A percentile compares a stretch with the other conserved stretches of the same genome.
phyloP scores from a whole-genome alignment of 768 basidiomycete species.

The Amanita exitialis region DNA sequence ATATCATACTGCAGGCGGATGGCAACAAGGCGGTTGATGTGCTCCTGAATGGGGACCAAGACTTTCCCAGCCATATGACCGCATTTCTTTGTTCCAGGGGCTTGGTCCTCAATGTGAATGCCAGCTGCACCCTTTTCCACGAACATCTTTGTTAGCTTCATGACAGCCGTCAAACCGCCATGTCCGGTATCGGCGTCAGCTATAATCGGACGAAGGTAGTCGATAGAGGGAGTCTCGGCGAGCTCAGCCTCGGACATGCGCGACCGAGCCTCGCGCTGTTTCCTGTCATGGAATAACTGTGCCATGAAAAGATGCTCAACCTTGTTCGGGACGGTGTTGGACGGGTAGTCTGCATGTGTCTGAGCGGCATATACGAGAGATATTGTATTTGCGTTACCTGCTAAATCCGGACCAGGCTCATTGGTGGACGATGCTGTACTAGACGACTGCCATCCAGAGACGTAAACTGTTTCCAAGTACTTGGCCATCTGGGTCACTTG shows the following conservation, averaged over 20 bases:
- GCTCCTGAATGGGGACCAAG: slow-evolving; percentile 93
- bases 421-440: slow-evolving; percentile 90
- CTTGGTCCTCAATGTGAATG: slow-evolving; percentile 97
- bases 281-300: slow-evolving; percentile 98
- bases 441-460: slow-evolving; percentile 93
- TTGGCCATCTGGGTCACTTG: slow-evolving; percentile 99
- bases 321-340: slow-evolving; percentile 97
- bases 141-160: slow-evolving; percentile 99
- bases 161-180: slow-evolving; percentile 94
- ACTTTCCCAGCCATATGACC: slow-evolving; percentile 95
- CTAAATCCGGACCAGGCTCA: slow-evolving; percentile 97
- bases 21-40: slow-evolving; percentile 95
- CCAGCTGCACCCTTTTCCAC: slow-evolving; percentile 98
- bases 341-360: slow-evolving; percentile 72
- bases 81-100: slow-evolving; percentile 94
- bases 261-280: slow-evolving; percentile 79
- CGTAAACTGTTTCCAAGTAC: slow-evolving; percentile 96
- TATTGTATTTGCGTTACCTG: slow-evolving; percentile 42
- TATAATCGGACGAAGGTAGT: slow-evolving; percentile 90
- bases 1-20: slow-evolving; percentile 97
- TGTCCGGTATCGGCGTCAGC: slow-evolving; percentile 99
- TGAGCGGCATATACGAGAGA: not conserved
- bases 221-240: slow-evolving; percentile 58
- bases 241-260: slow-evolving; percentile 62
- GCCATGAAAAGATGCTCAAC: slow-evolving; percentile 98